phyloP scores from a whole-genome alignment of 2,329 filamentous ascomycete species.

The Pyrenochaeta sp. region DNA sequence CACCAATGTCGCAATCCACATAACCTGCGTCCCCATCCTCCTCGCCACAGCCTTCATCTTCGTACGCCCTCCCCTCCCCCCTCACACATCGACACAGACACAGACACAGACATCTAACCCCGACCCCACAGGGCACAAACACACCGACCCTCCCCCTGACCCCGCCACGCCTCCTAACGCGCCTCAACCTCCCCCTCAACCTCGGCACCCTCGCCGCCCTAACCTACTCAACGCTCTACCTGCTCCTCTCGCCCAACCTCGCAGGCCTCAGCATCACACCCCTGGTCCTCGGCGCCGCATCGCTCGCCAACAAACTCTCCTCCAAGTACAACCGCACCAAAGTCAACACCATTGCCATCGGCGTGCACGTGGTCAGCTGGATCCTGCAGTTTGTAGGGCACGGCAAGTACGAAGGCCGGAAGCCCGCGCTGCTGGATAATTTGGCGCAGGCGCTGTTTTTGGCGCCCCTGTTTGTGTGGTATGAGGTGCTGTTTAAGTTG shows the following conservation, averaged over 20 bases:
- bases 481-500: conserved; percentile 86
- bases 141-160: conserved; percentile 54
- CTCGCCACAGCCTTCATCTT: conserved; percentile 74
- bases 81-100: background rate
- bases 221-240: conserved; percentile 78
- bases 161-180: conserved; percentile 36
- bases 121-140: conserved; percentile 60
- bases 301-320: conserved; percentile 74
- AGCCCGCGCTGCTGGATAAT: conserved; percentile 89
- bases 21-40: conserved; percentile 78
- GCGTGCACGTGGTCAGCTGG: conserved; percentile 77
- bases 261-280: conserved; percentile 79
- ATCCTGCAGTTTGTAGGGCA: conserved; percentile 90
- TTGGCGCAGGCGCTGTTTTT: conserved; percentile 89
- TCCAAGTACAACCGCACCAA: conserved; percentile 62
- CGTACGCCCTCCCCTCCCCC: conserved; percentile 58
- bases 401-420: conserved; percentile 83
- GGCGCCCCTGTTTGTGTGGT: conserved; percentile 95
- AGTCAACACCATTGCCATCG: conserved; percentile 69
- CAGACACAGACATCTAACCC: conserved; percentile 4
- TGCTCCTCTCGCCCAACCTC: conserved; percentile 85
- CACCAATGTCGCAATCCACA: conserved; percentile 80
- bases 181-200: conserved; percentile 50
- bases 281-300: conserved; percentile 76
- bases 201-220: conserved; percentile 59